Conservation (phyloP, 495 filamentous ascomycete species). For the Neurospora tetraspora region DNA sequence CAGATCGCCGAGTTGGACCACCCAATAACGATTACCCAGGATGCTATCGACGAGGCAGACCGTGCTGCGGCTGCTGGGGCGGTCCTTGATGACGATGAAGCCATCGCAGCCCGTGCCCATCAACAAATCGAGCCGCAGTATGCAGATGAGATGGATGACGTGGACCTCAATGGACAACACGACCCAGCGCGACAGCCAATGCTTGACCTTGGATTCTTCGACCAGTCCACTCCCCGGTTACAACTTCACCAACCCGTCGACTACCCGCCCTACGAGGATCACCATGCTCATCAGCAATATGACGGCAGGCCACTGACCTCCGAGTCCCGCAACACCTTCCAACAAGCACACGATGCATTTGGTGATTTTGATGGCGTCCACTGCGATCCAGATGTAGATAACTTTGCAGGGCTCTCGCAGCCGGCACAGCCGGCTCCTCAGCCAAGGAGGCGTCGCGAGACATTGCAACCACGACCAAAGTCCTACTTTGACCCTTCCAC, state of each 20-base stretch:
- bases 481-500: conserved; percentile 54
- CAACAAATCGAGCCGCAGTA: conserved; percentile 23
- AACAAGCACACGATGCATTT: conserved; percentile 64
- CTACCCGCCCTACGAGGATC: conserved; percentile 11
- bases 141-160: conserved; percentile 12
- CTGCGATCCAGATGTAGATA: conserved; percentile 44
- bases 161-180: neutral
- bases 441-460: conserved; percentile 1
- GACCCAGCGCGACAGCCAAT: conserved; percentile 7
- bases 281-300: neutral
- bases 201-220: conserved; percentile 4
- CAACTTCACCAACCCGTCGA: conserved; percentile 19
- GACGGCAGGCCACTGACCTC: conserved; percentile 32
- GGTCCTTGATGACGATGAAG: conserved; percentile 20
- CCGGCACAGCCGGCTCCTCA: conserved; percentile 6
- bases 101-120: conserved; percentile 20
- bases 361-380: conserved; percentile 93
- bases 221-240: conserved; percentile 11
- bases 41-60: conserved; percentile 37
- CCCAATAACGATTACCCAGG: conserved; percentile 30
- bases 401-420: conserved; percentile 17
- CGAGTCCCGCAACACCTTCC: conserved; percentile 58
- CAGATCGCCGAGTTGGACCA: conserved; percentile 36
- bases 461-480: conserved; percentile 32
- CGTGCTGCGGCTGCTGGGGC: conserved; percentile 14